Percentiles rank a stretch among this genome's conserved stretches.
Conservation (phyloP, 2,329 filamentous ascomycete genomes). For the Colletotrichum neosansevieriae region DNA sequence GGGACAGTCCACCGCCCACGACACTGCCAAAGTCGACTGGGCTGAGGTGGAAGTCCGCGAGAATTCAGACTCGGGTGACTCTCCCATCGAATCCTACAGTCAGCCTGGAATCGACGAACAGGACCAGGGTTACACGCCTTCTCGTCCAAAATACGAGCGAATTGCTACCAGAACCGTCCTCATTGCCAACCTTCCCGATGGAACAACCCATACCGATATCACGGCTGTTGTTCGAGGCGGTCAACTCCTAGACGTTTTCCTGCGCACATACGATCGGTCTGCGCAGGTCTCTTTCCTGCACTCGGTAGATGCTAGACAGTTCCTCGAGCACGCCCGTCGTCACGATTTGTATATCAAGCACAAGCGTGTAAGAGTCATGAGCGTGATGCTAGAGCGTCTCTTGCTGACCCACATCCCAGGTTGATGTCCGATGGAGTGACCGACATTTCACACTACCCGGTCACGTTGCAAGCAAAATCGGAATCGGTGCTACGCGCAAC, state of each 20-base stretch:
- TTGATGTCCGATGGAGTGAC: constrained; percentile 77
- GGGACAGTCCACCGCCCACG: neutral
- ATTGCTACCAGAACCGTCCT: constrained; percentile 68
- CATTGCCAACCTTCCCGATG: constrained; percentile 71
- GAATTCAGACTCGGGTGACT: neutral
- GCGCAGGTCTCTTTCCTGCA: constrained; percentile 79
- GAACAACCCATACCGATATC: constrained; percentile 74
- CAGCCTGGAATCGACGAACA: neutral
- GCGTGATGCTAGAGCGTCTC: neutral
- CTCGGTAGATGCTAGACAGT: constrained; percentile 71
- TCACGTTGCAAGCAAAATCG: constrained; percentile 74
- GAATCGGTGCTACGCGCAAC: constrained; percentile 78
- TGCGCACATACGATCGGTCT: constrained; percentile 69
- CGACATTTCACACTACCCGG: constrained; percentile 75
- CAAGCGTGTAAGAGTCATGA: constrained; percentile 66
- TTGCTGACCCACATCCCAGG: constrained; percentile 57
- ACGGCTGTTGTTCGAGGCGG: constrained; percentile 76
- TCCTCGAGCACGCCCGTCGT: constrained; percentile 72
- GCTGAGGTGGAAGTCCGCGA: constrained; percentile 10
- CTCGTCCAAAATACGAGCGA: constrained; percentile 49
- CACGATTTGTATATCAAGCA: constrained; percentile 77
- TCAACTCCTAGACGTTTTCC: constrained; percentile 74
- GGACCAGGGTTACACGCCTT: neutral
- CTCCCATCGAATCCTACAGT: constrained; percentile 1
- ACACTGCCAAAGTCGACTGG: constrained; percentile 12